Percentiles rank a stretch among this genome's conserved stretches.
Evolutionary conservation across 192 early-diverging fungal genomes (phyloP).

Genomic region (Kickxella alabastrina): DNA sequence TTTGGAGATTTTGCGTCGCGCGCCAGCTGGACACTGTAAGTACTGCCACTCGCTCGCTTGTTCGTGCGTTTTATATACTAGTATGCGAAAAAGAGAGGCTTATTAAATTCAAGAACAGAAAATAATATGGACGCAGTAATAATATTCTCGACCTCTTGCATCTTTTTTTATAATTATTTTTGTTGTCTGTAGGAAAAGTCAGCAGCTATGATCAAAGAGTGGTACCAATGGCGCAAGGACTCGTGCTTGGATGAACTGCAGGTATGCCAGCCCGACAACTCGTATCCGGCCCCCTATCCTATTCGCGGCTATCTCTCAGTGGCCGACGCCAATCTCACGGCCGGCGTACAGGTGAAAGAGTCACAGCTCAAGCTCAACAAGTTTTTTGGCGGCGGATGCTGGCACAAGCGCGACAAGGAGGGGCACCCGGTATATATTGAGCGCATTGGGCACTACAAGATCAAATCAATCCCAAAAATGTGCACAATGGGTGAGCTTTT

Average conservation of each 20-base stretch:
- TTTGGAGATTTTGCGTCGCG: slow-evolving; percentile 61
- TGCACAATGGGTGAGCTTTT: slow-evolving; percentile 60
- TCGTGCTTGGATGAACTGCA: slow-evolving; percentile 59
- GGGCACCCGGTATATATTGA: slow-evolving; percentile 93
- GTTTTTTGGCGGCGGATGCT: slow-evolving; percentile 67
- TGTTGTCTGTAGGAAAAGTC: slow-evolving; percentile 53
- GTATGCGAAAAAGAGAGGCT: slow-evolving; percentile 1
- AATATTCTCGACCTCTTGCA: too few species aligned
- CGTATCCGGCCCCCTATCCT: slow-evolving; percentile 59
- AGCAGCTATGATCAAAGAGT: slow-evolving; percentile 56
- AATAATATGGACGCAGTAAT: too few species aligned
- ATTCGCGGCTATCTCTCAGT: slow-evolving; percentile 63
- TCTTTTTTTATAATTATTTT: slow-evolving; percentile 4
- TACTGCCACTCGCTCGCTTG: slow-evolving; percentile 1
- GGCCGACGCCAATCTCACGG: slow-evolving; percentile 61
- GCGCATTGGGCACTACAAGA: slow-evolving; percentile 68
- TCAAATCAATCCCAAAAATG: slow-evolving; percentile 60
- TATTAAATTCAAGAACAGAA: too few species aligned
- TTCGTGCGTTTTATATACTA: not conserved
- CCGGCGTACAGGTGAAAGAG: slow-evolving; percentile 58
- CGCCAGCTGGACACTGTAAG: slow-evolving; percentile 62
- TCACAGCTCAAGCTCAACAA: slow-evolving; percentile 57
- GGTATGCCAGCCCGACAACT: slow-evolving; percentile 56
- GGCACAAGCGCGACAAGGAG: slow-evolving; percentile 86
- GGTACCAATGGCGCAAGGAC: slow-evolving; percentile 59